Percentiles rank a stretch among this genome's conserved stretches.
Conservation (phyloP, 1,284 basidiomycete genomes). For the Gymnopus androsaceus region DNA sequence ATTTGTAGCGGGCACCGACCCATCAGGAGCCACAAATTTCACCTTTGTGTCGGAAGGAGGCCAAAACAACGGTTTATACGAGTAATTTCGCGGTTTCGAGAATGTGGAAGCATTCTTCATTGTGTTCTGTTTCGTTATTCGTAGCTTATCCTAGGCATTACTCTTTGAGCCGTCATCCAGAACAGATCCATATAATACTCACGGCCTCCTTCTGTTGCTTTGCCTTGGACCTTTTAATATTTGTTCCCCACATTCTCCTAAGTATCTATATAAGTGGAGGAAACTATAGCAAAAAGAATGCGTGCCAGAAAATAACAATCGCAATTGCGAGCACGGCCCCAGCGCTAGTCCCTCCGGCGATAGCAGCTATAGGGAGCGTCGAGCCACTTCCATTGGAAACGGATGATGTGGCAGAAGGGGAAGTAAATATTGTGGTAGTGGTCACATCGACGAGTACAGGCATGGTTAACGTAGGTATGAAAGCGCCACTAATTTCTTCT, state of each 20-base stretch:
- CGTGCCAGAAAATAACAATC: conserved; percentile 47
- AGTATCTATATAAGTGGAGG: too few species aligned
- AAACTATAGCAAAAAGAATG: too few species aligned
- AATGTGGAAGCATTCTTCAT: conserved; percentile 36
- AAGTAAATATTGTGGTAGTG: conserved; percentile 36
- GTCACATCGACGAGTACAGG: conserved; percentile 1
- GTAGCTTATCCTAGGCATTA: conserved; percentile 20
- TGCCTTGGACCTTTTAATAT: conserved; percentile 39
- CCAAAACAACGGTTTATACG: conserved; percentile 14
- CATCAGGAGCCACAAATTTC: conserved; percentile 16
- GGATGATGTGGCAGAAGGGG: conserved; percentile 16
- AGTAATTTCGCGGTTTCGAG: conserved; percentile 16
- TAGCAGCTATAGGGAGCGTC: conserved; percentile 48
- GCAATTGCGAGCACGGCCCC: conserved; percentile 49
- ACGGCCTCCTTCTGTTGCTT: conserved; percentile 42
- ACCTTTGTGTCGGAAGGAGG: conserved; percentile 18
- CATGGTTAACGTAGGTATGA: conserved; percentile 5
- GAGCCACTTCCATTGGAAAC: conserved; percentile 19
- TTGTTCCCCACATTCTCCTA: conserved; percentile 48
- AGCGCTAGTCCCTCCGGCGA: conserved; percentile 50
- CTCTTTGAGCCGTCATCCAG: neutral
- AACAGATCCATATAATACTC: conserved; percentile 24
- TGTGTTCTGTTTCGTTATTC: conserved; percentile 37
- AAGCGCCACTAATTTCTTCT: neutral
- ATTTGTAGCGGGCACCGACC: neutral